A percentile compares a stretch with the other conserved stretches of the same genome.
phyloP scores from a whole-genome alignment of 2,329 filamentous ascomycete genomes.

The Metarhizium anisopliae region DNA sequence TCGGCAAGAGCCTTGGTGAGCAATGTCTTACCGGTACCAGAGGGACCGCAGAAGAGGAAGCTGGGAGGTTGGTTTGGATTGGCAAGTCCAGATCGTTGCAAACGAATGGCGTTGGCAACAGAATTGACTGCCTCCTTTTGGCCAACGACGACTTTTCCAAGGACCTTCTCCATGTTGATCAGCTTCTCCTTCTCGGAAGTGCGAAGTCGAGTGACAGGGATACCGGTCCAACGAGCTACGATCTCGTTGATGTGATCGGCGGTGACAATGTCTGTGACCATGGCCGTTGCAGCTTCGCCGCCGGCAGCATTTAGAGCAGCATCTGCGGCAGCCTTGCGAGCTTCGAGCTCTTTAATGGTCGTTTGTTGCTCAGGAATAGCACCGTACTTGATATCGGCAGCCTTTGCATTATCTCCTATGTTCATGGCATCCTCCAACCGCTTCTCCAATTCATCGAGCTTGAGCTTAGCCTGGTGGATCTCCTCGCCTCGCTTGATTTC shows the following conservation, averaged over 20 bases:
- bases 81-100: constrained; percentile 86
- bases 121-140: constrained; percentile 89
- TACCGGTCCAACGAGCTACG: constrained; percentile 94
- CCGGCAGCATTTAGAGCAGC: constrained; percentile 49
- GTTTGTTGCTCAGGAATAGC: constrained; percentile 87
- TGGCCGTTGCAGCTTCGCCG: constrained; percentile 55
- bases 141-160: constrained; percentile 79
- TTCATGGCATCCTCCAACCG: constrained; percentile 92
- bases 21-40: constrained; percentile 94
- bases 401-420: constrained; percentile 72
- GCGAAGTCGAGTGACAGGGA: constrained; percentile 87
- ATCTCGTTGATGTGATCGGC: constrained; percentile 99
- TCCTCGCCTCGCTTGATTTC: constrained; percentile 87
- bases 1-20: constrained; percentile 95
- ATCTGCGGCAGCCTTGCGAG: constrained; percentile 70
- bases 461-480: constrained; percentile 90
- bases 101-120: constrained; percentile 90
- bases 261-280: constrained; percentile 88
- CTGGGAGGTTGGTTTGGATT: constrained; percentile 97
- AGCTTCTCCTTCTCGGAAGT: constrained; percentile 97
- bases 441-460: constrained; percentile 83
- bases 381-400: constrained; percentile 93
- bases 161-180: constrained; percentile 88
- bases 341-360: constrained; percentile 73
- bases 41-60: constrained; percentile 98